Conservation (phyloP, 441 rosid genomes). For the Erodium texanum region DNA sequence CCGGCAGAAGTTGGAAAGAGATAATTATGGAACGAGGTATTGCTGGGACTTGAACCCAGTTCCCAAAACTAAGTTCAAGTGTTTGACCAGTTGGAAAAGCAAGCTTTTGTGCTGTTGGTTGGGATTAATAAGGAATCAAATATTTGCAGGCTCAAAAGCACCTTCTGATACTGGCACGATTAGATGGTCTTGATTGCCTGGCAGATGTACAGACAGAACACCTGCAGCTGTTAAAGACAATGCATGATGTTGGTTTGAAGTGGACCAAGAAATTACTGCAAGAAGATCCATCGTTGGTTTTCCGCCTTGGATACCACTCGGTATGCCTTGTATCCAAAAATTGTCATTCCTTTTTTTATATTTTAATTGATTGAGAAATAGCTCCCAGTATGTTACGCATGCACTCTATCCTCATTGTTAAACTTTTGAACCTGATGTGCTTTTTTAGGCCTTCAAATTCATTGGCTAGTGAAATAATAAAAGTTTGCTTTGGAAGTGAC, state of each 20-base stretch:
- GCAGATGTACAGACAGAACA: conserved; percentile 57
- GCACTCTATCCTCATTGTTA: not conserved
- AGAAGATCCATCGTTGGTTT: conserved; percentile 59
- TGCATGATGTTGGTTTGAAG: conserved; percentile 66
- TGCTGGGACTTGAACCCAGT: too few species aligned
- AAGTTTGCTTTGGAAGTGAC: not conserved
- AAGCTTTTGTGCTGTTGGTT: too few species aligned
- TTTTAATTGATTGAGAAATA: not conserved
- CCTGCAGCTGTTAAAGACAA: conserved; percentile 39
- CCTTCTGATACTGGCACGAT: conserved; percentile 53
- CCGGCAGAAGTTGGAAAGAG: too few species aligned
- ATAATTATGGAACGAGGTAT: too few species aligned
- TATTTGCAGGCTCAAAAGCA: conserved; percentile 64
- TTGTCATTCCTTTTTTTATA: conserved; percentile 4
- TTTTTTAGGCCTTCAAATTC: not conserved
- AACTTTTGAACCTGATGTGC: not conserved
- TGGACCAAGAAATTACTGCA: conserved; percentile 56
- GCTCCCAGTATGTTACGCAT: not conserved
- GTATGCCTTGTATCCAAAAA: conserved; percentile 30
- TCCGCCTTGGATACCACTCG: conserved; percentile 90
- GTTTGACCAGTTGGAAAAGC: too few species aligned
- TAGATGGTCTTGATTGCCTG: conserved; percentile 50
- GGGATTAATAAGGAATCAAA: not conserved
- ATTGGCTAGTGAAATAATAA: not conserved
- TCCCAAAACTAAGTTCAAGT: too few species aligned